Evolutionary conservation across 2,329 filamentous ascomycete species (phyloP), one percentile per base, ranked within the genome.

Genomic region (Xylariomycetidae sp.): DNA sequence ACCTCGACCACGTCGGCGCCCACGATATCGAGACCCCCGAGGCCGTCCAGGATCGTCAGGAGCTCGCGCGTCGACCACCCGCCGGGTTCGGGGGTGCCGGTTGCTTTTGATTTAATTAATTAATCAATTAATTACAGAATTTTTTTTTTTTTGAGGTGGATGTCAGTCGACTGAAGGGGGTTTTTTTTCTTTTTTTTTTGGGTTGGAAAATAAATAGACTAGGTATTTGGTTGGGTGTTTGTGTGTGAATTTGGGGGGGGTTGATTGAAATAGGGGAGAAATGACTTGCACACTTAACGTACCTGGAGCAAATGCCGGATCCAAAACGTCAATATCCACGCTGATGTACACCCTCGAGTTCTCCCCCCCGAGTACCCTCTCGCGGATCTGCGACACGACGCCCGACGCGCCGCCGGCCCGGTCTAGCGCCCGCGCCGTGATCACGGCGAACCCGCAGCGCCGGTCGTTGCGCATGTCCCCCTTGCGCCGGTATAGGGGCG

Each of bases 1-100:
- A 90, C 85, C 62, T 90, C 85, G 4, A 90, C 85, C 30, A 90
- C 74, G 62, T 90, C 86, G 0, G 80, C 85, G 2, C 84, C 85
- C 1, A 90, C 77, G 5, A 90, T 66, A 43, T 87, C 83, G 51
- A 90, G 57, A 0, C 68, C 74, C 48, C 82, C 78, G 10, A 90
- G 72, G 0, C 82, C 84, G 15, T 85, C 72, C 40, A 90, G 60
- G 35, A 90, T 81, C 3, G 79, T 69, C 40, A 89, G 82, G 38
- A 92, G 64, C 59, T 90, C 85, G 22, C 85, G 70, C 4, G 80
- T 86, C 3, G 82, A 86, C 85, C 85, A 90, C 13, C 85, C 85
- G 31, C 85, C 85, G 0, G 84, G 80, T 57, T 89, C 85, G 0
- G 85, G 81, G 0, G 85, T 90, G 1, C 85, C 85, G 0, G 84